Conservation (phyloP, 2,329 filamentous ascomycete genomes). For the Fusarium torulosum region DNA sequence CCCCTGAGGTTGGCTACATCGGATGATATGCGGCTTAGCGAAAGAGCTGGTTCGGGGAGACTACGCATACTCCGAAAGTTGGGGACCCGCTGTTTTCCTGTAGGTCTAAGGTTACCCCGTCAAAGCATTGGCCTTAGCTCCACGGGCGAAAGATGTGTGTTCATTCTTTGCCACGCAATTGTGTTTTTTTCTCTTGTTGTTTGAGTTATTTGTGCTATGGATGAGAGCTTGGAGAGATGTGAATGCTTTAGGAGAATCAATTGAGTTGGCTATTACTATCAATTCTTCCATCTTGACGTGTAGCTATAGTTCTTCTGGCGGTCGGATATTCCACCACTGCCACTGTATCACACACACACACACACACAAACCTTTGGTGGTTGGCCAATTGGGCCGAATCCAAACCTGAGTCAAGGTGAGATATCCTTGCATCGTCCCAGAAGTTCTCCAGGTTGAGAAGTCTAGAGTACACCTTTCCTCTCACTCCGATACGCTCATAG, state of each 20-base stretch:
- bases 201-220: background rate
- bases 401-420: conserved; percentile 32
- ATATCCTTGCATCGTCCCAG: conserved; percentile 24
- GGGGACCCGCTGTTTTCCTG: conserved; percentile 17
- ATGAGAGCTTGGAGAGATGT: background rate
- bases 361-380: background rate
- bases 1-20: background rate
- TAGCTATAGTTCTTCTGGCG: background rate
- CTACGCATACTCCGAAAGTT: conserved; percentile 31
- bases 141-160: conserved; percentile 13
- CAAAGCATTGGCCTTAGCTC: conserved; percentile 25
- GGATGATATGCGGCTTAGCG: conserved; percentile 20
- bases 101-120: conserved; percentile 28
- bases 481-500: background rate
- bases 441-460: conserved; percentile 19
- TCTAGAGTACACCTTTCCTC: conserved; percentile 8
- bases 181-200: background rate
- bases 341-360: background rate
- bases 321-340: conserved; percentile 1
- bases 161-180: conserved; percentile 23
- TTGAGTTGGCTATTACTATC: background rate
- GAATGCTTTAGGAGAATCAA: background rate
- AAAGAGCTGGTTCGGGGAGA: conserved; percentile 23
- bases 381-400: conserved; percentile 27
- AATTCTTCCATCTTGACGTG: background rate